Evolutionary conservation across 306 rosid species (phyloP).

Genomic region (Purshia tridentata): DNA sequence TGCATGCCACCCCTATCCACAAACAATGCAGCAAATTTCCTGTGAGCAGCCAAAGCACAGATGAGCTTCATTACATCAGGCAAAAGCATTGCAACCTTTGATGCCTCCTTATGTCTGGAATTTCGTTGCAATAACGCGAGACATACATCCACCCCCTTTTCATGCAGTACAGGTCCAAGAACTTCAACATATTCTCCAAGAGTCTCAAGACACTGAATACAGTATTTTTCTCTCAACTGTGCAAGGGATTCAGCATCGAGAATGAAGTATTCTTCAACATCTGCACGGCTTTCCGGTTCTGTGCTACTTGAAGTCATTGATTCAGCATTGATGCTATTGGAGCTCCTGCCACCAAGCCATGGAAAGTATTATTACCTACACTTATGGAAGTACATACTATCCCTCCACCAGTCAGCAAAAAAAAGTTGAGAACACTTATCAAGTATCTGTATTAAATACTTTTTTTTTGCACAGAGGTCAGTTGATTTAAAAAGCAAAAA

Average conservation of each 20-base stretch:
- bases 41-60: conserved; percentile 95
- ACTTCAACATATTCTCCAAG: conserved; percentile 98
- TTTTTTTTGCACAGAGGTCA: not conserved
- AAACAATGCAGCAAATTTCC: conserved; percentile 91
- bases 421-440: not conserved
- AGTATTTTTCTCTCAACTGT: conserved; percentile 78
- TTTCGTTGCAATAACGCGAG: conserved; percentile 77
- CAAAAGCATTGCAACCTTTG: conserved; percentile 63
- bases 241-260: conserved; percentile 72
- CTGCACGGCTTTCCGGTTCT: conserved; percentile 54
- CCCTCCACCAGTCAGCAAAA: not conserved
- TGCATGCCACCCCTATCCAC: conserved; percentile 97
- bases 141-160: conserved; percentile 95
- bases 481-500: conserved; percentile 15
- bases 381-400: not conserved
- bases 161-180: conserved; percentile 96
- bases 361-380: conserved; percentile 12
- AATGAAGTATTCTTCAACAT: conserved; percentile 72
- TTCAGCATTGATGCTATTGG: conserved; percentile 36
- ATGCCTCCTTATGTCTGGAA: conserved; percentile 64
- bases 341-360: conserved; percentile 59
- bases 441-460: conserved; percentile 7
- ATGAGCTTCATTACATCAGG: conserved; percentile 96
- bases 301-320: conserved; percentile 36
- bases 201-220: conserved; percentile 90